These are phyloP conservation scores for Hypoxylon sp. DNA, from an alignment of 2,329 filamentous ascomycete species.

Conservation along the genomic window DNA sequence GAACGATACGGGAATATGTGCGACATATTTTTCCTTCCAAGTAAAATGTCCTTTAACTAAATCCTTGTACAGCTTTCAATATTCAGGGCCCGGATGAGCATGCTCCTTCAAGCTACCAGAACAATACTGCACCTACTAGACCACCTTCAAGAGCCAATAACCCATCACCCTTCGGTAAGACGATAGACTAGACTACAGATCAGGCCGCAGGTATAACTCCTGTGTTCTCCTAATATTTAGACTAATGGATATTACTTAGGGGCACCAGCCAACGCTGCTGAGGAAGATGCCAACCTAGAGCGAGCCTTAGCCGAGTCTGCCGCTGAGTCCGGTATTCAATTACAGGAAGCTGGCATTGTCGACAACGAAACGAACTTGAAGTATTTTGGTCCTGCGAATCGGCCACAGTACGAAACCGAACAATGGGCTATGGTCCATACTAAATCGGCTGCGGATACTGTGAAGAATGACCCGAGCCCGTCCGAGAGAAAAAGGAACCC, in stretches of 20 bases:
- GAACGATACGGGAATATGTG: slow-evolving; percentile 63
- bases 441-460: slow-evolving; percentile 49
- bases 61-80: slow-evolving; percentile 63
- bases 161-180: slow-evolving; percentile 69
- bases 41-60: slow-evolving; percentile 24
- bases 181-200: slow-evolving; percentile 64
- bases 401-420: slow-evolving; percentile 67
- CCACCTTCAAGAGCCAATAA: slow-evolving; percentile 74
- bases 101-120: slow-evolving; percentile 59
- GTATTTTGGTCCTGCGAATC: slow-evolving; percentile 73
- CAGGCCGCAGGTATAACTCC: slow-evolving; percentile 60
- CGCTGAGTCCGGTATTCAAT: slow-evolving; percentile 64
- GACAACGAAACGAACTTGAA: slow-evolving; percentile 59
- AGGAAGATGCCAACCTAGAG: slow-evolving; percentile 70
- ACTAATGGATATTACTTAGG: slow-evolving; percentile 55
- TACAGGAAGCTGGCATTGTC: slow-evolving; percentile 68
- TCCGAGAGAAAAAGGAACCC: slow-evolving; percentile 61
- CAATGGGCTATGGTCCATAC: slow-evolving; percentile 73
- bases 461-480: slow-evolving; percentile 58
- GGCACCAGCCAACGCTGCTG: slow-evolving; percentile 57
- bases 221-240: slow-evolving; percentile 31
- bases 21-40: slow-evolving; percentile 40
- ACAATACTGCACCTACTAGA: slow-evolving; percentile 67
- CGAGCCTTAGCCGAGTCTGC: slow-evolving; percentile 71
- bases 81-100: slow-evolving; percentile 68